These are phyloP conservation scores for Leptodontidium sp. DNA, from an alignment of 2,329 filamentous ascomycete species.

Conservation along the genomic window DNA sequence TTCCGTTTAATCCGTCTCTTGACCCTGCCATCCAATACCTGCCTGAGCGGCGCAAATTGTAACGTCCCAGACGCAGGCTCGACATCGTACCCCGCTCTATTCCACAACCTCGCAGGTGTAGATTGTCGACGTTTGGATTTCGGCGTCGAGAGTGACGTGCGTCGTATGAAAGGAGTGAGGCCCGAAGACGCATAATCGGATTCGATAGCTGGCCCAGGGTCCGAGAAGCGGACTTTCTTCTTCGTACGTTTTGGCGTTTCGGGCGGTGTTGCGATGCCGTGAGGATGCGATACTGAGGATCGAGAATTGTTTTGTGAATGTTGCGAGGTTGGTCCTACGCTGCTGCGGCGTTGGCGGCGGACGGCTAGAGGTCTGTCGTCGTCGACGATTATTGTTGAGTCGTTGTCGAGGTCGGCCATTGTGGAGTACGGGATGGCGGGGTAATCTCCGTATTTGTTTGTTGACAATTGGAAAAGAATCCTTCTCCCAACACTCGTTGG, in stretches of 20 bases:
- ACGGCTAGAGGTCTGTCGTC: conserved; percentile 62
- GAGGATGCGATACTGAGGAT: conserved; percentile 26
- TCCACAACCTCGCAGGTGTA: conserved; percentile 47
- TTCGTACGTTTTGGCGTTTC: conserved; percentile 47
- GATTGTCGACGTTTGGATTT: conserved; percentile 57
- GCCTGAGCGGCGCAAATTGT: conserved; percentile 59
- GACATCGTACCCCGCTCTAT: conserved; percentile 38
- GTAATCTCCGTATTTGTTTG: conserved; percentile 14
- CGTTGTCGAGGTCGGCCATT: conserved; percentile 39
- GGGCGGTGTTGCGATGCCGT: conserved; percentile 43
- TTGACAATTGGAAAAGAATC: conserved; percentile 13
- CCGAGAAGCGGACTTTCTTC: conserved; percentile 66
- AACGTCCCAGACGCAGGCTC: conserved; percentile 50
- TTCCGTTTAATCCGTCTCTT: conserved; percentile 65
- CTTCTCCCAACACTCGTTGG: conserved; percentile 27
- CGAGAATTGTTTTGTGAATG: conserved; percentile 32
- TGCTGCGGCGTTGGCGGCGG: conserved; percentile 60
- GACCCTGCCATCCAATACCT: conserved; percentile 64
- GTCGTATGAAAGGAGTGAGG: conserved; percentile 65
- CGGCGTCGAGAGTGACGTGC: conserved; percentile 55
- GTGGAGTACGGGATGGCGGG: conserved; percentile 23
- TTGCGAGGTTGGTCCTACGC: conserved; percentile 33
- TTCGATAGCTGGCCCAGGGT: conserved; percentile 56
- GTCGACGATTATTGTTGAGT: conserved; percentile 47
- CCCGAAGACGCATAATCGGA: conserved; percentile 54